Percentiles rank a stretch among this genome's conserved stretches.
These are phyloP conservation scores for Scutellaria barbata DNA, from an alignment of 257 asterid genomes.

Conservation along the genomic window DNA sequence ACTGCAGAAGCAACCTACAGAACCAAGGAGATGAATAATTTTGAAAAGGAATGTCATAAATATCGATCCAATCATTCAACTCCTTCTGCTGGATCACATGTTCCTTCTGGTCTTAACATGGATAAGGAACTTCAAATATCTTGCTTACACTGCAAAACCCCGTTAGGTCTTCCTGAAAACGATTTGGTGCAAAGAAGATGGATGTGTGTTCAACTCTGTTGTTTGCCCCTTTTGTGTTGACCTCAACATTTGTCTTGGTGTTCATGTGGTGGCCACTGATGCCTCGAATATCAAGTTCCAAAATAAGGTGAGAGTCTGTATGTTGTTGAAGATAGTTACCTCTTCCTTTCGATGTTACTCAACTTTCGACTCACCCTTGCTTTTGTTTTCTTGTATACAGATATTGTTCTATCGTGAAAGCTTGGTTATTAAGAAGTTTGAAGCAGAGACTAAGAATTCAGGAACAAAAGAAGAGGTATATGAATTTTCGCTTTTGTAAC, in stretches of 20 bases:
- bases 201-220: constrained; percentile 76
- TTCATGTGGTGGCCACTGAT: constrained; percentile 90
- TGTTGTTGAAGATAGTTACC: constrained; percentile 13
- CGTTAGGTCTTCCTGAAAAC: constrained; percentile 73
- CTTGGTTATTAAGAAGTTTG: constrained; percentile 53
- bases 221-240: constrained; percentile 78
- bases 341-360: constrained; percentile 21
- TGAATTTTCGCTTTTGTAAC: neutral
- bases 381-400: constrained; percentile 43
- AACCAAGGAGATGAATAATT: constrained; percentile 39
- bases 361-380: constrained; percentile 19
- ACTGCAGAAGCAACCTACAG: constrained; percentile 39
- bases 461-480: constrained; percentile 56
- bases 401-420: constrained; percentile 59
- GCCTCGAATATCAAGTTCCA: constrained; percentile 62
- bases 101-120: constrained; percentile 46
- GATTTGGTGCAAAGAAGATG: constrained; percentile 97
- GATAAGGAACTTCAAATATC: constrained; percentile 56
- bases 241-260: constrained; percentile 71
- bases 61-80: constrained; percentile 29
- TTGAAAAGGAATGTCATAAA: constrained; percentile 43
- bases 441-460: constrained; percentile 35
- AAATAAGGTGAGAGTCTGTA: constrained; percentile 62
- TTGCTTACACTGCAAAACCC: constrained; percentile 68
- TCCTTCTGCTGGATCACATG: constrained; percentile 42